Evolutionary conservation across 2,329 filamentous ascomycete genomes (phyloP).

Genomic region (Oidium heveae): DNA sequence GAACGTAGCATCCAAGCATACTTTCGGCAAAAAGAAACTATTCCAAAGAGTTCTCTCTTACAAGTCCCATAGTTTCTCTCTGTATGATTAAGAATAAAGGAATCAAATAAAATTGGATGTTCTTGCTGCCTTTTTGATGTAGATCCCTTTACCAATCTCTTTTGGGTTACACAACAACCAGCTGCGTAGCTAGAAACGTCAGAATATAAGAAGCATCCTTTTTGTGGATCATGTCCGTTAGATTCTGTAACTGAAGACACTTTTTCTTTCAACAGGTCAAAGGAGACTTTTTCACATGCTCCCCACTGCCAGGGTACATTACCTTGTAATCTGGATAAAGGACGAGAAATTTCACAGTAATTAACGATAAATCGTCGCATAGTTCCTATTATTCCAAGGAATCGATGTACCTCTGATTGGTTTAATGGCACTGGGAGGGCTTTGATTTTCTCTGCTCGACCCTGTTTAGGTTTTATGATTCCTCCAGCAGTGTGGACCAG

Average conservation of each 20-base stretch:
- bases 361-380: not conserved
- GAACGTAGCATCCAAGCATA: not conserved
- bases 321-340: not conserved
- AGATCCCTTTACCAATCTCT: not conserved
- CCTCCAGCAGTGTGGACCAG: not conserved
- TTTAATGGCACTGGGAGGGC: not conserved
- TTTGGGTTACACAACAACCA: not conserved
- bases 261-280: not conserved
- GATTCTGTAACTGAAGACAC: not conserved
- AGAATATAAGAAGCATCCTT: not conserved
- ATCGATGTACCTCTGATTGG: not conserved
- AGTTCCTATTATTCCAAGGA: not conserved
- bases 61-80: not conserved
- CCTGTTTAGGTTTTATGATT: not conserved
- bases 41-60: slow-evolving; percentile 1
- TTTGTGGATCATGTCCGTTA: slow-evolving; percentile 6
- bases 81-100: not conserved
- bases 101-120: not conserved
- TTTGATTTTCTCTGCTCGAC: not conserved
- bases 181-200: not conserved
- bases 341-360: not conserved
- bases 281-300: not conserved
- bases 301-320: not conserved
- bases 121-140: not conserved
- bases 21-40: not conserved